Percentiles rank a stretch among this genome's conserved stretches.
phyloP scores from a whole-genome alignment of 306 rosid species.

The Malus fusca region DNA sequence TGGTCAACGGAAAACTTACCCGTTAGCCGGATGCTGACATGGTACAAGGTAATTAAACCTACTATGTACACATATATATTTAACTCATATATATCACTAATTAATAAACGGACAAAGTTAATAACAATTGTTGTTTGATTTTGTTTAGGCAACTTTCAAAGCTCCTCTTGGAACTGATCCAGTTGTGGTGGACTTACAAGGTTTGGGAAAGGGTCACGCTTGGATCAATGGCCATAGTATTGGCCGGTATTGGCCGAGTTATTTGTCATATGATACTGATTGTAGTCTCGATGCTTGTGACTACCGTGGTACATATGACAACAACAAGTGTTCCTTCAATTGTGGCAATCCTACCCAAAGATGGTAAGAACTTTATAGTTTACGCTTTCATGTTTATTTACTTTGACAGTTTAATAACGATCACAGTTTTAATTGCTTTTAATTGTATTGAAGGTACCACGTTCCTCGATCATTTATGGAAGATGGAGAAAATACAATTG shows the following conservation, averaged over 20 bases:
- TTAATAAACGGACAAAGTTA: background rate
- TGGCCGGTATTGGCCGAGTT: slow-evolving; percentile 48
- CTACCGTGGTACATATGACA: slow-evolving; percentile 36
- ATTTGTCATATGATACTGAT: slow-evolving; percentile 27
- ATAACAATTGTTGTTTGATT: background rate
- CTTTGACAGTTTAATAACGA: background rate
- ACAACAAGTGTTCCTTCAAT: slow-evolving; percentile 35
- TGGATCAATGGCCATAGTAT: slow-evolving; percentile 49
- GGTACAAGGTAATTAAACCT: slow-evolving; percentile 42
- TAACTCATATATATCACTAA: background rate
- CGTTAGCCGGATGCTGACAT: slow-evolving; percentile 34
- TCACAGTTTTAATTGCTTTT: background rate
- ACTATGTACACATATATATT: background rate
- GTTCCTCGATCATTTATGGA: slow-evolving; percentile 33
- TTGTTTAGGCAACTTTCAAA: slow-evolving; percentile 37
- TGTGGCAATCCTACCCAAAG: slow-evolving; percentile 50
- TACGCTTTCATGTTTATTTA: background rate
- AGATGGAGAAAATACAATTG: slow-evolving; percentile 31
- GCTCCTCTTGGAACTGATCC: slow-evolving; percentile 46
- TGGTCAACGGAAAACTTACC: slow-evolving; percentile 28
- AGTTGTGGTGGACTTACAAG: slow-evolving; percentile 34
- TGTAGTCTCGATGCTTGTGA: slow-evolving; percentile 40
- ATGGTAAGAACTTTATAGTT: slow-evolving; percentile 14
- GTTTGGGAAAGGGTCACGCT: slow-evolving; percentile 40
- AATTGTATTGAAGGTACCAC: slow-evolving; percentile 33